Conservation (phyloP, 176 grass and related monocot genomes). For the Aegilops speltoides region DNA sequence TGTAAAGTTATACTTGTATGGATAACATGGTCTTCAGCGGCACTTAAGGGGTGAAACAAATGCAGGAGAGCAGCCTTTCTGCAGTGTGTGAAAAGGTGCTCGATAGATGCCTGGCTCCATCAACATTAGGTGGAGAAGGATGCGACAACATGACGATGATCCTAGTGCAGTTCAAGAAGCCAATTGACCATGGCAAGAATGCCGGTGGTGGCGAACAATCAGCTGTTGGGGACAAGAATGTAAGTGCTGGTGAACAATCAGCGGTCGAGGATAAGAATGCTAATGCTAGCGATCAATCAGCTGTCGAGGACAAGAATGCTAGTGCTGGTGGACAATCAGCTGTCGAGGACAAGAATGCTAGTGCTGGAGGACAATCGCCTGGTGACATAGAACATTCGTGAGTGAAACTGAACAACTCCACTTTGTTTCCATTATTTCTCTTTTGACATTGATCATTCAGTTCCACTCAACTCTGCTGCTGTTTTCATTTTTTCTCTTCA, state of each 20-base stretch:
- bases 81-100: slow-evolving; percentile 78
- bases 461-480: background rate
- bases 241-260: background rate
- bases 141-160: slow-evolving; percentile 98
- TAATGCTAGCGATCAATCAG: background rate
- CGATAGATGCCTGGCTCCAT: slow-evolving; percentile 86
- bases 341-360: background rate
- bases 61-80: slow-evolving; percentile 78
- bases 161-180: slow-evolving; percentile 84
- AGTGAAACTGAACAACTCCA: background rate
- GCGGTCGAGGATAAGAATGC: background rate
- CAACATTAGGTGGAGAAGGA: slow-evolving; percentile 75
- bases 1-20: background rate
- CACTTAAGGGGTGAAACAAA: slow-evolving; percentile 21
- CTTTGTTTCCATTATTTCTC: background rate
- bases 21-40: background rate
- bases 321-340: background rate
- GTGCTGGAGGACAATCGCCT: background rate
- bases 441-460: background rate
- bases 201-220: slow-evolving; percentile 2
- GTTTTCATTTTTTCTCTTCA: background rate
- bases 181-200: slow-evolving; percentile 4
- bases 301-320: background rate
- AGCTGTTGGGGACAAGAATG: background rate
- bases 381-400: background rate